These are phyloP conservation scores for Ophiostoma perfectum DNA, from an alignment of 2,329 filamentous ascomycete genomes.

Conservation along the genomic window DNA sequence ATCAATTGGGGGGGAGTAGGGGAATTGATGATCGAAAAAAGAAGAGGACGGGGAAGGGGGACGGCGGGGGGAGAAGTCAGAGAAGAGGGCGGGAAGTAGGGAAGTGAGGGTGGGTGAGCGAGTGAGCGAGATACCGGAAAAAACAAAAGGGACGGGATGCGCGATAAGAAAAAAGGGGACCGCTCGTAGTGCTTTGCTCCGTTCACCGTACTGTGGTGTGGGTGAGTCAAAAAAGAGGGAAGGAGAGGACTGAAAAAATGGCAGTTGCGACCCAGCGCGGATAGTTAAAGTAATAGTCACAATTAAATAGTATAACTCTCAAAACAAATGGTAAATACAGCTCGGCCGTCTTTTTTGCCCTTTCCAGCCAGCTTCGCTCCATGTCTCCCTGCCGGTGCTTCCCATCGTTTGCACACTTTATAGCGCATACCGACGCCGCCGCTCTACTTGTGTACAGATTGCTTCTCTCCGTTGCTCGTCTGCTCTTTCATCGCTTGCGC, in stretches of 20 bases:
- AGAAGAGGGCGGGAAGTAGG: conserved; percentile 8
- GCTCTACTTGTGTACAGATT: background rate
- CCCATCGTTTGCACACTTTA: conserved; percentile 9
- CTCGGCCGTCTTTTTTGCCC: conserved; percentile 16
- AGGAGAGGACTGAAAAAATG: conserved; percentile 2
- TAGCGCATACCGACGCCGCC: conserved; percentile 15
- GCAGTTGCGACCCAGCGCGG: background rate
- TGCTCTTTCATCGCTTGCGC: background rate
- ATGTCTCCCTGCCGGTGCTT: conserved; percentile 18
- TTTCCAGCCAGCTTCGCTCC: conserved; percentile 13
- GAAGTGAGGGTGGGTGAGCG: background rate
- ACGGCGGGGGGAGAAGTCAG: background rate
- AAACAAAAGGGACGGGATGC: background rate
- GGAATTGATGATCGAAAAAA: conserved; percentile 14
- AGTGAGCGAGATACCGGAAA: conserved; percentile 12
- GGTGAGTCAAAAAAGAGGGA: conserved; percentile 14
- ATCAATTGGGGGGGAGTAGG: conserved; percentile 26
- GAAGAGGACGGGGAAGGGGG: conserved; percentile 16
- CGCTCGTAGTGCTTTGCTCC: conserved; percentile 15
- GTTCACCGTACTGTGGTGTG: conserved; percentile 13
- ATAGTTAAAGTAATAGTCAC: background rate
- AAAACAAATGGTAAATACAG: background rate
- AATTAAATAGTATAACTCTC: background rate
- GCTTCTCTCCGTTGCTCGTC: background rate
- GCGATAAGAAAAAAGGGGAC: conserved; percentile 19